Conservation (phyloP, 75 land plant species). For the Ceratopteris richardii region DNA sequence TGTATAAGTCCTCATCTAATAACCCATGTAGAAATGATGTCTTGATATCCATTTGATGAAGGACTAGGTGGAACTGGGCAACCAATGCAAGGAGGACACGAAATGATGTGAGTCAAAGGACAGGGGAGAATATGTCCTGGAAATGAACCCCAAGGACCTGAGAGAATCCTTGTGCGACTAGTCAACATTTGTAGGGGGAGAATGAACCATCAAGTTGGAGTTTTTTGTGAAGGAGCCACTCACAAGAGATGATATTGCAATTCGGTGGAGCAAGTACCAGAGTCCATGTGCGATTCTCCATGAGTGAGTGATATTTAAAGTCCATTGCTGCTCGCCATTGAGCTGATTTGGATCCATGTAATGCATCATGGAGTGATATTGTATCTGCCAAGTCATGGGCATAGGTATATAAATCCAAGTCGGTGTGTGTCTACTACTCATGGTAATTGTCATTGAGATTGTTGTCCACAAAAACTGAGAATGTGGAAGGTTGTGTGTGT, state of each 20-base stretch:
- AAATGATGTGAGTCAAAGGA: slow-evolving; percentile 7
- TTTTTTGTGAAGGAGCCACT: slow-evolving; percentile 14
- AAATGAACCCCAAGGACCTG: slow-evolving; percentile 20
- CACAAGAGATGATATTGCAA: background rate
- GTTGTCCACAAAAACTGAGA: too few species aligned
- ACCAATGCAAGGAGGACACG: slow-evolving; percentile 5
- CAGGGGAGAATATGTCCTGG: slow-evolving; percentile 13
- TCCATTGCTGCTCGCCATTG: slow-evolving; percentile 13
- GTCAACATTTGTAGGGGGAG: slow-evolving; percentile 11
- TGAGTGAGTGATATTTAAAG: slow-evolving; percentile 7
- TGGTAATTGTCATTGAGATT: too few species aligned
- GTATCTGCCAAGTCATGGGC: background rate
- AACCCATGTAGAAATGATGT: slow-evolving; percentile 17
- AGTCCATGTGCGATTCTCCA: slow-evolving; percentile 10
- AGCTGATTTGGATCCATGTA: background rate
- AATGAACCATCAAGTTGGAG: slow-evolving; percentile 9
- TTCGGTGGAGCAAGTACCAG: slow-evolving; percentile 12
- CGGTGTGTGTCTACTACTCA: too few species aligned
- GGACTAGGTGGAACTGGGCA: background rate
- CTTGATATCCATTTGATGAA: slow-evolving; percentile 27
- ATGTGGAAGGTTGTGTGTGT: too few species aligned
- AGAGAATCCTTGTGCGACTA: slow-evolving; percentile 11
- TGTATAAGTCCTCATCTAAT: slow-evolving; percentile 12
- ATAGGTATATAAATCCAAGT: background rate
- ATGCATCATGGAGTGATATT: background rate